Conservation (phyloP, 495 filamentous ascomycete species). For the Hypoxylon lienhwacheense region DNA sequence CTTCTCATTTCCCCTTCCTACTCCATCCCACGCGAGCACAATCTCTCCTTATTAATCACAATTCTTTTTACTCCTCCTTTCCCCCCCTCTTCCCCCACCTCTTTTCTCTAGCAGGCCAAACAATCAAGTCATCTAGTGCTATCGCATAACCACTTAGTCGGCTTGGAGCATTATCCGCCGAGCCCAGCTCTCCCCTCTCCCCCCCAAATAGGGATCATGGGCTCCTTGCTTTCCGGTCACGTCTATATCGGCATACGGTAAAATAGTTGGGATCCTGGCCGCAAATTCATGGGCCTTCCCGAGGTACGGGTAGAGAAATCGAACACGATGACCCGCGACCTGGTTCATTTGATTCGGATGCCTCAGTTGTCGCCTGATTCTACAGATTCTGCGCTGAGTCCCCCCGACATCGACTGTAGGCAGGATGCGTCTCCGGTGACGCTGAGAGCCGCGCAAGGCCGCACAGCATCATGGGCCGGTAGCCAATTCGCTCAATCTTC, state of each 20-base stretch:
- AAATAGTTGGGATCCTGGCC: slow-evolving; percentile 19
- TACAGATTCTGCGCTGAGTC: slow-evolving; percentile 12
- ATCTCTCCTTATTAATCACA: too few relatives aligned
- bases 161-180: slow-evolving; percentile 4
- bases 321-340: slow-evolving; percentile 26
- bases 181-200: slow-evolving; percentile 22
- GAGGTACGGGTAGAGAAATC: slow-evolving; percentile 16
- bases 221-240: slow-evolving; percentile 28
- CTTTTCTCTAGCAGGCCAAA: too few relatives aligned
- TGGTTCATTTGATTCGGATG: slow-evolving; percentile 24
- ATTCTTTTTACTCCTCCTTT: too few relatives aligned
- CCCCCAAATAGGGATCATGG: slow-evolving; percentile 30
- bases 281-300: slow-evolving; percentile 21
- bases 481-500: slow-evolving; percentile 12
- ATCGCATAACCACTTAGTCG: too few relatives aligned
- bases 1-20: too few relatives aligned
- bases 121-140: too few relatives aligned
- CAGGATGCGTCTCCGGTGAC: slow-evolving; percentile 17
- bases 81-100: too few relatives aligned
- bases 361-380: slow-evolving; percentile 25
- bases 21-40: too few relatives aligned
- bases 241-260: slow-evolving; percentile 31
- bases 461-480: slow-evolving; percentile 5
- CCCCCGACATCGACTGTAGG: slow-evolving; percentile 11
- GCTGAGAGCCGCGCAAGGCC: too few relatives aligned